Percentiles rank a stretch among this genome's conserved stretches.
These are phyloP conservation scores for Rhizopogon roseolus DNA, from an alignment of 768 basidiomycete genomes.

Conservation along the genomic window DNA sequence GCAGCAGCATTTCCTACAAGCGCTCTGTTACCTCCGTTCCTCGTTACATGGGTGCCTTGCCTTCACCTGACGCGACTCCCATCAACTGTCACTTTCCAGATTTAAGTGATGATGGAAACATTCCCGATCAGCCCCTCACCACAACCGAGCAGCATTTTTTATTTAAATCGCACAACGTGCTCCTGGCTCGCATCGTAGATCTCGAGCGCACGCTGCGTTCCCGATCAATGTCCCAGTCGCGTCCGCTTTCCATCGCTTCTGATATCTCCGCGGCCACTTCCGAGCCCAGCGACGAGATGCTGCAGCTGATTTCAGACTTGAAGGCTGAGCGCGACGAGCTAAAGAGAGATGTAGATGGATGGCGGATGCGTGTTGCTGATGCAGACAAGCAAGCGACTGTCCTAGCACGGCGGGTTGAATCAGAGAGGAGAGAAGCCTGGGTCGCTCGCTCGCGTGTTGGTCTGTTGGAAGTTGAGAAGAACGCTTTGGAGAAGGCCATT, in stretches of 20 bases:
- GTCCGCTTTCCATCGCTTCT: slow-evolving; percentile 48
- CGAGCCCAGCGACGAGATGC: slow-evolving; percentile 74
- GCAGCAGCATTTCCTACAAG: slow-evolving; percentile 78
- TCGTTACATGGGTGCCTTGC: slow-evolving; percentile 43
- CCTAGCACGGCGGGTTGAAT: slow-evolving; percentile 66
- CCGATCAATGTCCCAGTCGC: slow-evolving; percentile 38
- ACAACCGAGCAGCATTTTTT: slow-evolving; percentile 81
- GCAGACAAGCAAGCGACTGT: slow-evolving; percentile 66
- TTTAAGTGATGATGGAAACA: slow-evolving; percentile 14
- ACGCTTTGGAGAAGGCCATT: slow-evolving; percentile 46
- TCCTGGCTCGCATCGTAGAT: slow-evolving; percentile 77
- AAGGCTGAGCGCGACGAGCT: slow-evolving; percentile 89
- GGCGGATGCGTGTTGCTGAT: slow-evolving; percentile 73
- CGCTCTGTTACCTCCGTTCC: slow-evolving; percentile 33
- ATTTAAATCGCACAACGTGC: slow-evolving; percentile 77
- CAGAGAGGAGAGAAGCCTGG: slow-evolving; percentile 81
- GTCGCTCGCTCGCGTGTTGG: slow-evolving; percentile 71
- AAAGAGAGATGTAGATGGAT: slow-evolving; percentile 82
- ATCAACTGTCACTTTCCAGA: slow-evolving; percentile 42
- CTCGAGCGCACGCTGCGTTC: slow-evolving; percentile 62
- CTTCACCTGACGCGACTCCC: slow-evolving; percentile 75
- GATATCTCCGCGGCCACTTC: slow-evolving; percentile 29
- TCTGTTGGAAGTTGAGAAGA: slow-evolving; percentile 63
- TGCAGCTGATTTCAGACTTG: slow-evolving; percentile 68
- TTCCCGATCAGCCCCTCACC: slow-evolving; percentile 48